phyloP scores from a whole-genome alignment of 1,284 basidiomycete species.

The Rhodotorula sp. region DNA sequence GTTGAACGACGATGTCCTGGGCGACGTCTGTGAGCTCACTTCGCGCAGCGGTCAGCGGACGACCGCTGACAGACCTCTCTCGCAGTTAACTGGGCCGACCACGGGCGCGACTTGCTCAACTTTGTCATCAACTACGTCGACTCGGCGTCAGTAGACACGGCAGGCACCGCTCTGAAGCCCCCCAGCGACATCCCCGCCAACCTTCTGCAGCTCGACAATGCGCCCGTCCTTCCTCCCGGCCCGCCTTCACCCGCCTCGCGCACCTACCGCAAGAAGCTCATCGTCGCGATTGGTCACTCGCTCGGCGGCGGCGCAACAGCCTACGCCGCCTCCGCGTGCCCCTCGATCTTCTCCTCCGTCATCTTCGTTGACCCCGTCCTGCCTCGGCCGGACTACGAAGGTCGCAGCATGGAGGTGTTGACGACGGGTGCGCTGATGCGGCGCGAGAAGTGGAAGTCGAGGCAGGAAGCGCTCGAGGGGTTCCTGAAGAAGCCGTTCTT shows the following conservation, averaged over 20 bases:
- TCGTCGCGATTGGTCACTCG: slow-evolving; percentile 75
- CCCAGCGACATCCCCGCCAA: neutral
- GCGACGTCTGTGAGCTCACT: slow-evolving; percentile 56
- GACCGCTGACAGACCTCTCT: neutral
- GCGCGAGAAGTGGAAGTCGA: slow-evolving; percentile 45
- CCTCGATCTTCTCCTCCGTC: slow-evolving; percentile 67
- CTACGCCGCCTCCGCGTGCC: slow-evolving; percentile 53
- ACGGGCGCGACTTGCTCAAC: slow-evolving; percentile 57
- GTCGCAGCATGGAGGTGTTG: slow-evolving; percentile 42
- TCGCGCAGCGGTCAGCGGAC: neutral
- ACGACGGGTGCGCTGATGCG: slow-evolving; percentile 37
- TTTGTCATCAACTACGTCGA: neutral
- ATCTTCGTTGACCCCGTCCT: slow-evolving; percentile 79
- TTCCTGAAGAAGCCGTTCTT: slow-evolving; percentile 67
- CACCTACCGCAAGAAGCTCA: slow-evolving; percentile 38
- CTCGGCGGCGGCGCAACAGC: slow-evolving; percentile 62
- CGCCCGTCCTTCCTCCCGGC: neutral
- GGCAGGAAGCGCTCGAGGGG: slow-evolving; percentile 60
- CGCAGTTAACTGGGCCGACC: slow-evolving; percentile 66
- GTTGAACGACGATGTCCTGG: slow-evolving; percentile 60
- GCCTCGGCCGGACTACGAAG: slow-evolving; percentile 42
- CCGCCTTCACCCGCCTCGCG: slow-evolving; percentile 45
- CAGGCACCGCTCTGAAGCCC: neutral
- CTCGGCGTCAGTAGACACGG: slow-evolving; percentile 3
- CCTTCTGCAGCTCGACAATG: slow-evolving; percentile 29